Evolutionary conservation across 495 filamentous ascomycete species (phyloP), one percentile per base, ranked within the genome.

Genomic region (Aspergillus wentii): DNA sequence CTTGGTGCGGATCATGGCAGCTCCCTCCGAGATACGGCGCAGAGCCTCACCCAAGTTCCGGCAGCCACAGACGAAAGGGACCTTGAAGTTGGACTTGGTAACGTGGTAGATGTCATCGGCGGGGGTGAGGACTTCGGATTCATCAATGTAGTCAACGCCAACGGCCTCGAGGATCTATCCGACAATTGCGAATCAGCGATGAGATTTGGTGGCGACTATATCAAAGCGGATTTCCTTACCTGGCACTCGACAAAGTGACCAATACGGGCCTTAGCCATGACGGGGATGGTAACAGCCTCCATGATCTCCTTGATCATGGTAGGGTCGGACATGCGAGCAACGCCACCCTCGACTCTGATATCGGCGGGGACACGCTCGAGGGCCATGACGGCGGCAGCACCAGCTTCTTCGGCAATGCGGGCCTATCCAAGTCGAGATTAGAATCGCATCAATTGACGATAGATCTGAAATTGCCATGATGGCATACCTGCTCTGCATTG

Each of bases 201-300:
- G 25, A 20, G 15, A 27, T 33, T 17, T 30, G 15, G 25, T 13
- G 28, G 22, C 15, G 15, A 31, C 8, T 14, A 35, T 13, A n/a
- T 17, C 13, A 29, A 18, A 8, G 15, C 16, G 35, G 11, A 20
- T 42, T 20, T 23, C 53, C 62, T 33, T 62, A 84, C 80, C 79
- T 86, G 91, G 72, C 91, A 96, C 70, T 98, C 92, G 44, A 95
- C 89, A 48, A 96, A 87, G 66, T 98, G 92, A 17, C 92, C 92
- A 57, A 98, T 98, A 61, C 92, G 82, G 13, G 91, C 92, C 71
- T 98, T 98, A 15, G 92, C 92, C 92, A 98, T 98, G 62, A 98
- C 94, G 43, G 92, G 92, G 46, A 97, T 96, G 11, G 92, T 97
- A n/a, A 98, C 92, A 21, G 89, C 79, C 5, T 76, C 80, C 83